These are phyloP conservation scores for Geranomyces variabilis DNA, from an alignment of 192 early-diverging fungal genomes.

Conservation along the genomic window DNA sequence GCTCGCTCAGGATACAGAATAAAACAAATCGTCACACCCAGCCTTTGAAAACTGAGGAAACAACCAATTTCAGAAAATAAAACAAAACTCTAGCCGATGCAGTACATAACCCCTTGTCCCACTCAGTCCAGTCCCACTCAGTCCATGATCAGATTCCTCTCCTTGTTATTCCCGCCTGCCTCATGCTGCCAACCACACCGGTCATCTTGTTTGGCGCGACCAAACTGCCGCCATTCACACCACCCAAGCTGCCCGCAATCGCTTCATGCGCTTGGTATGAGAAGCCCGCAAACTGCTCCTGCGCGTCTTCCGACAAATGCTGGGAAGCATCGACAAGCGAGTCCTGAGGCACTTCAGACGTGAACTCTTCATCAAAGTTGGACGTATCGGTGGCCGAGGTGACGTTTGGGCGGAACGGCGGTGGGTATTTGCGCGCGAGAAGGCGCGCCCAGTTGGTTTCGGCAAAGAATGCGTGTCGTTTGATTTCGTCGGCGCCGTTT, in stretches of 20 bases:
- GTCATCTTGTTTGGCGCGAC: constrained; percentile 27
- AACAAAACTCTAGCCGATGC: no score
- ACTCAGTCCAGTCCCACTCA: no score
- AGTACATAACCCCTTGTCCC: no score
- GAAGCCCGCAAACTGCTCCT: constrained; percentile 95
- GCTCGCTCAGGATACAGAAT: no score
- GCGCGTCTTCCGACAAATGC: constrained; percentile 85
- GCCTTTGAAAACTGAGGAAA: no score
- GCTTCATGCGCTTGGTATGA: constrained; percentile 62
- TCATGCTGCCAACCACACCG: constrained; percentile 23
- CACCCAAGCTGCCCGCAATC: constrained; percentile 31
- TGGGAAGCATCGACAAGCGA: constrained; percentile 76
- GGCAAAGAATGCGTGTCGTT: constrained; percentile 86
- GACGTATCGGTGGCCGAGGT: constrained; percentile 86
- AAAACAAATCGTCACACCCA: no score
- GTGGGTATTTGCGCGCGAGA: constrained; percentile 88
- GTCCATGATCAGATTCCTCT: constrained; percentile 12
- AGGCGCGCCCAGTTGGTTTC: constrained; percentile 88
- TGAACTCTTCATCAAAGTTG: constrained; percentile 99
- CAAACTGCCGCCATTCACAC: constrained; percentile 31
- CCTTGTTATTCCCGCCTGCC: constrained; percentile 23
- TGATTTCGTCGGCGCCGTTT: constrained; percentile 86
- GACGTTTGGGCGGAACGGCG: constrained; percentile 44
- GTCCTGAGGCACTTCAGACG: constrained; percentile 88
- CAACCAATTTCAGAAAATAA: no score